Base-by-base conservation (phyloP, 2,329 filamentous ascomycete species). In the Aspergillus hortae region DNA sequence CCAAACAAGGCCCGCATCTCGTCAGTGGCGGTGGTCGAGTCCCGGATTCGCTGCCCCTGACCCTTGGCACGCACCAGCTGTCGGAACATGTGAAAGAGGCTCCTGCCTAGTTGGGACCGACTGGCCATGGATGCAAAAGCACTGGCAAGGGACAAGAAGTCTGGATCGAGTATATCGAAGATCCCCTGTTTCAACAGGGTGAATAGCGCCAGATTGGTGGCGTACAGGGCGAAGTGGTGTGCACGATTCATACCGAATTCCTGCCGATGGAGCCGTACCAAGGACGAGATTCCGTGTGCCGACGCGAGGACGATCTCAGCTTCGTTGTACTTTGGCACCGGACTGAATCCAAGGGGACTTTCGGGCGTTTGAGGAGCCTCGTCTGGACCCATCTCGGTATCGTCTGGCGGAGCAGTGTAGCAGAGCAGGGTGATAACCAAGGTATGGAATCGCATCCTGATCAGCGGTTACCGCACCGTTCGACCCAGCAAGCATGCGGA, bases 131-230 rank as follows among this genome's bases (percentile, higher is more conserved):
- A 61, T 3, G 62, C 61, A 45, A 72, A 71, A 1, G 68, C 61
- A 41, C 66, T 67, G 3, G 64, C 62, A 1, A 73, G 61, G 0
- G 63, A 62, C 1, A 72, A 55, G 35, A 72, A 73, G 36, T 72
- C 67, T 3, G 53, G 46, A 38, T 72, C 69, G 0, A 69, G 51
- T 1, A 71, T 62, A 43, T 71, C 63, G 48, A 70, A 71, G 1
- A 53, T 35, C 6, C 54, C 52, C 2, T 59, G 54, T 9, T 68
- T 63, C 2, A 71, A 51, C 56, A 73, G 53, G 0, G 65, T 62
- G 41, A 72, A 73, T 0, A 73, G 53, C 2, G 69, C 69, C 6
- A 73, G 58, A 19, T 70, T 73, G 44, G 72, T 66, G 0, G 69
- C 67, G 46, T 71, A 73, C 52, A 73, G 58, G 11, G 68, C 65